Evolutionary conservation across 2,329 filamentous ascomycete species (phyloP), one percentile per base, ranked within the genome.

Genomic region (Dactylellina sp.): DNA sequence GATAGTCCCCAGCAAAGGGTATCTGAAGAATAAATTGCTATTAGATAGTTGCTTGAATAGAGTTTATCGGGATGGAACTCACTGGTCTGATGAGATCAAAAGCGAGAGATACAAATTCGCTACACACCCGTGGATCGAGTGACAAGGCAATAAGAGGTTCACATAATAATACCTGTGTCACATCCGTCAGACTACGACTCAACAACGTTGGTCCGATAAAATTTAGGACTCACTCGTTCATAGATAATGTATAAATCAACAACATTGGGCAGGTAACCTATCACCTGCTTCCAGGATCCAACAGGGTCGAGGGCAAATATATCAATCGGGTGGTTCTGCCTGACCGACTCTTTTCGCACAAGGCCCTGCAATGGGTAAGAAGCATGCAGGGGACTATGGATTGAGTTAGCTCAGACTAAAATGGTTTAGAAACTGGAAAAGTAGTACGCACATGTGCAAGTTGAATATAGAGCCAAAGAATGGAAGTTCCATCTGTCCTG

Each of bases 391-490:
- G 78, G 78, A 50, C 77, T 78, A 6, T 18, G 40, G 2, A 11
- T 20, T 11, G 37, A 2, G 22, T 74, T 22, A 72, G 60, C 25
- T 14, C 11, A 9, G 32, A 18, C 42, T 20, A 14, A 37, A 25
- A 55, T 18, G 44, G 25, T 28, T 14, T 2, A 35, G 24, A 57
- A 39, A 25, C 7, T 9, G 39, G n/a, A 22, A 55, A 44, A 32
- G 5, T 14, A 49, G 75, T 66, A 62, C 70, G 0, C n/a, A 74
- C 70, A 78, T 78, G 66, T 79, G 77, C 53, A 79, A 76, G 50
- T 78, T 77, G 46, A 79, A 75, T 35, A 79, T 71, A 20, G 77
- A 78, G 25, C 78, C 78, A 39, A 79, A 75, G 70, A 79, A 79
- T n/a, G 78, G 78, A 35, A 79, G 76, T 49, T 79, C 78, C 61